Evolutionary conservation across 805 yeast genomes (phyloP).

Genomic region (Starmera amethionina): DNA sequence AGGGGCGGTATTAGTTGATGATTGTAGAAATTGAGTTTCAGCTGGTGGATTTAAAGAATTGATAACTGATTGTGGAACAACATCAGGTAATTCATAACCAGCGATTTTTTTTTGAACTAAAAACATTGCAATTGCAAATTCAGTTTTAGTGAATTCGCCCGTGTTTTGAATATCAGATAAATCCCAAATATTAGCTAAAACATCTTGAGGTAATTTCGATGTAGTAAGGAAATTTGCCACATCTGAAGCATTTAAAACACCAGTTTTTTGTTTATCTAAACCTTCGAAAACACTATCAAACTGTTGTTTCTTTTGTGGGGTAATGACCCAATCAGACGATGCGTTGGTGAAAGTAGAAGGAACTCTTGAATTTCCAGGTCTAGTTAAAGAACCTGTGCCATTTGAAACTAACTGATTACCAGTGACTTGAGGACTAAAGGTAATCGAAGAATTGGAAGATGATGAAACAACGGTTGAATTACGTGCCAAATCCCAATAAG

Average conservation of each 20-base stretch:
- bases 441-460: constrained; percentile 7
- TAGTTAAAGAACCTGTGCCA: neutral
- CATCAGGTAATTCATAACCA: constrained; percentile 70
- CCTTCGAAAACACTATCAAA: constrained; percentile 73
- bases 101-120: constrained; percentile 76
- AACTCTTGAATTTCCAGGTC: constrained; percentile 22
- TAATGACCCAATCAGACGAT: constrained; percentile 54
- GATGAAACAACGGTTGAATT: constrained; percentile 5
- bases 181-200: constrained; percentile 89
- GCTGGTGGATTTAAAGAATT: constrained; percentile 16
- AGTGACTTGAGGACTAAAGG: constrained; percentile 11
- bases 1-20: constrained; percentile 8
- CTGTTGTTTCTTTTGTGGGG: constrained; percentile 61
- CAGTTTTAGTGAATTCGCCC: constrained; percentile 70
- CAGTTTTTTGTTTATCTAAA: constrained; percentile 56
- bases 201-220: constrained; percentile 77
- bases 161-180: constrained; percentile 81
- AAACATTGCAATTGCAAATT: constrained; percentile 90
- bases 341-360: constrained; percentile 28
- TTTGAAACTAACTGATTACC: constrained; percentile 1
- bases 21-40: constrained; percentile 5
- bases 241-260: constrained; percentile 62
- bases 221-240: constrained; percentile 86
- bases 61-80: constrained; percentile 59
- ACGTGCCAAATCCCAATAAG: constrained; percentile 27